Evolutionary conservation across 1,284 basidiomycete species (phyloP).

Genomic region (Ganoderma resinaceum): DNA sequence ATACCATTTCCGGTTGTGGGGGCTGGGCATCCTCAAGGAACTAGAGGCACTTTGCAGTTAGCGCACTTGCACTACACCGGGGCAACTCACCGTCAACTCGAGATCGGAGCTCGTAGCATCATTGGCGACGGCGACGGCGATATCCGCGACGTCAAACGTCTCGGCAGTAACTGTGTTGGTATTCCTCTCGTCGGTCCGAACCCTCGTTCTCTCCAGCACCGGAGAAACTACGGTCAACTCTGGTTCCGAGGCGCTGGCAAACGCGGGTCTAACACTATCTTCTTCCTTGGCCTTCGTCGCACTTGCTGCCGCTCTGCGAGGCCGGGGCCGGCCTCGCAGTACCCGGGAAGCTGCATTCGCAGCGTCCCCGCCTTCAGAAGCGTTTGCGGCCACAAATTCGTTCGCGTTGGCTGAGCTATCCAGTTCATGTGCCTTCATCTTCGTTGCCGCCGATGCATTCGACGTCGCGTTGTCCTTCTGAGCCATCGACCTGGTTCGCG

Average conservation of each 20-base stretch:
- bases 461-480: not conserved
- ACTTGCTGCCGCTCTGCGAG: not conserved
- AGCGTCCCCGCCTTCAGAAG: not conserved
- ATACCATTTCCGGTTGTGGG: slow-evolving; percentile 1
- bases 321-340: slow-evolving; percentile 1
- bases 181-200: not conserved
- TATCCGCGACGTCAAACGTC: not conserved
- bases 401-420: not conserved
- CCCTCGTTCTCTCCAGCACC: not conserved
- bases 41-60: not conserved
- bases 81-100: not conserved
- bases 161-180: not conserved
- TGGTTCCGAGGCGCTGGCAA: not conserved
- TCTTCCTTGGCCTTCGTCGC: not conserved
- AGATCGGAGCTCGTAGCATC: not conserved
- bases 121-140: not conserved
- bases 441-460: not conserved
- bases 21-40: not conserved
- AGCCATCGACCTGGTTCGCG: not conserved
- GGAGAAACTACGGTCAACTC: not conserved
- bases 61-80: not conserved
- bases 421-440: not conserved
- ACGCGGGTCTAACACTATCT: not conserved
- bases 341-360: not conserved
- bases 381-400: not conserved